Evolutionary conservation across 768 basidiomycete genomes (phyloP), one percentile per base, ranked within the genome.

Genomic region (Serpula lacrymans): DNA sequence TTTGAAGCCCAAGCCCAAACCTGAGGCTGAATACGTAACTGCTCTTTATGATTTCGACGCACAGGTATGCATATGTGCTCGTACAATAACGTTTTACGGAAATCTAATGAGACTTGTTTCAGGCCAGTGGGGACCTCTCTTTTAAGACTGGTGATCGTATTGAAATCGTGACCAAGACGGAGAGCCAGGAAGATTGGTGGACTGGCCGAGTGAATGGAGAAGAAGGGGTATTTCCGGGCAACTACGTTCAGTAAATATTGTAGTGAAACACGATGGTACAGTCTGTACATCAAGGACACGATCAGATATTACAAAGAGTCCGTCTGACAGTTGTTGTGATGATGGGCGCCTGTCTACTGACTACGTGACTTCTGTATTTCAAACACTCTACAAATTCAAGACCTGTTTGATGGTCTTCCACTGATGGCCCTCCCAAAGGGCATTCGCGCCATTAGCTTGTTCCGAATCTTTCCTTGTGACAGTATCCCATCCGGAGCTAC

Each of bases 161-260:
- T 60, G 91, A 95, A 65, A 70, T 98, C 39, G 74, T 96, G 25
- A 84, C 93, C 62, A 78, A 78, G 62, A 82, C 84, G 13, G 77
- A 75, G 6, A 93, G 81, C 53, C 58, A 82, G 20, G 90, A 98
- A 58, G 94, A 98, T 57, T 97, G 94, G 94, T 98, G 95, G 95
- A 96, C 93, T 20, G 94, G 95, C 6, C 75, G 78, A 53, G 39
- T 95, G 50, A 81, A 89, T 49, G 92, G 92, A 6, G 59, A 61
- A 46, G 79, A 89, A 58, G 94, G 94, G 6, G 86, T 93, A 12
- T 97, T 97, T 67, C 95, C 94, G 41, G 89, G 88, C 77, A 66
- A 58, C 63, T 66, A 62, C 24, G 60, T 62, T 16, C 62, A 64
- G 38, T 55, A 35, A 46, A 16, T 20, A 17, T 41, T 48, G 30